Evolutionary conservation across 371 early-diverging fungal genomes (phyloP).

Genomic region (Rhizopus microsporus): DNA sequence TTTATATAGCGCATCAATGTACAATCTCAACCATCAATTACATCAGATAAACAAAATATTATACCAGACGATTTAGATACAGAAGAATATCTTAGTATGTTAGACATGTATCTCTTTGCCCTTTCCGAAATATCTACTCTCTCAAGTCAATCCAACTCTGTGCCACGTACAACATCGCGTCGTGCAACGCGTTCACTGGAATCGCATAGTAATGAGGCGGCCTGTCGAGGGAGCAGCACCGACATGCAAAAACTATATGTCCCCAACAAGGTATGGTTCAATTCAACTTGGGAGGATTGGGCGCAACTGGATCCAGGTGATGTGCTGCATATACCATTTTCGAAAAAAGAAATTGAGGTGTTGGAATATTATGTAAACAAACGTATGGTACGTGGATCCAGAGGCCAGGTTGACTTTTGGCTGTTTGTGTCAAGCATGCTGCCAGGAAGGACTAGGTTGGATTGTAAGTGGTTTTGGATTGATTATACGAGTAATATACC

Average conservation of each 20-base stretch:
- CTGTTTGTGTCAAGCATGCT: conserved; percentile 21
- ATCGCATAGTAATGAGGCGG: not conserved
- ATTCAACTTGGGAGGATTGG: conserved; percentile 51
- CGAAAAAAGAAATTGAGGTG: conserved; percentile 1
- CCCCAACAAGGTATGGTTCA: conserved; percentile 33
- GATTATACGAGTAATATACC: conserved; percentile 13
- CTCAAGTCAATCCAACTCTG: not conserved
- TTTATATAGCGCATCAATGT: conserved; percentile 3
- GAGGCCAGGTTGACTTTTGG: conserved; percentile 19
- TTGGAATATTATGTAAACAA: conserved; percentile 3
- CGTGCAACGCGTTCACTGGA: conserved; percentile 2
- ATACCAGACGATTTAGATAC: conserved; percentile 9
- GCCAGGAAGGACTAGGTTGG: conserved; percentile 31
- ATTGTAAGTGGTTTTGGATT: conserved; percentile 32
- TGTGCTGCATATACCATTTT: conserved; percentile 41
- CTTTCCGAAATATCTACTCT: not conserved
- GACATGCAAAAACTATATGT: conserved; percentile 31
- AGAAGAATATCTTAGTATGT: conserved; percentile 3
- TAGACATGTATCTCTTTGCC: conserved; percentile 16
- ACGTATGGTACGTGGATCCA: not conserved
- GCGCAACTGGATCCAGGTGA: conserved; percentile 36
- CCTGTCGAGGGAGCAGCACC: not conserved
- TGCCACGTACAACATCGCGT: not conserved
- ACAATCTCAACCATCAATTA: not conserved
- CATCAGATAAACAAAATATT: not conserved